Evolutionary conservation across 2,329 filamentous ascomycete species (phyloP).

Genomic region (Intubia oerlemansii): DNA sequence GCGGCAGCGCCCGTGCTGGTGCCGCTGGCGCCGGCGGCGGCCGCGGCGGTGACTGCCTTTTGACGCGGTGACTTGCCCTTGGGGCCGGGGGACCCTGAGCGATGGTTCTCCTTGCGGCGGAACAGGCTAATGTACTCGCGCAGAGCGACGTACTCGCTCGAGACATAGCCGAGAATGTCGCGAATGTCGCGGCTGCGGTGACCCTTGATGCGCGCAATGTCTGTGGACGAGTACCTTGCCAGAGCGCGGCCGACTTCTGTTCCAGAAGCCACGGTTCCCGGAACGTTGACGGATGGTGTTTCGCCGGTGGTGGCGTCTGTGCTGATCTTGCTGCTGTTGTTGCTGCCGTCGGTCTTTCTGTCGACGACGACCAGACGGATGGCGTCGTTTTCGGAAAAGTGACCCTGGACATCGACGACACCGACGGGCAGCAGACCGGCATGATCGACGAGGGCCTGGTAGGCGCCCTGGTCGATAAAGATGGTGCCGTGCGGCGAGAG

Average conservation of each 20-base stretch:
- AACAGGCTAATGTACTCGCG: conserved; percentile 58
- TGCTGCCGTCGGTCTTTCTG: conserved; percentile 38
- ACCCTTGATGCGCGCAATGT: conserved; percentile 72
- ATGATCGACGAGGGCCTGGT: conserved; percentile 59
- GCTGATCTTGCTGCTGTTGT: conserved; percentile 69
- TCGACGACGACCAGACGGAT: conserved; percentile 70
- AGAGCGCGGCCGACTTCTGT: conserved; percentile 72
- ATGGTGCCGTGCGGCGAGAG: conserved; percentile 75
- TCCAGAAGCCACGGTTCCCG: conserved; percentile 48
- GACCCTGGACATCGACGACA: conserved; percentile 74
- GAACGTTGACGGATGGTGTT: conserved; percentile 70
- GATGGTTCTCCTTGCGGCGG: conserved; percentile 23
- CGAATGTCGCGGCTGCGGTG: conserved; percentile 65
- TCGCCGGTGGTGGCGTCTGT: conserved; percentile 54
- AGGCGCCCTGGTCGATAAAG: conserved; percentile 82
- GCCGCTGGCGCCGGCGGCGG: too few relatives aligned
- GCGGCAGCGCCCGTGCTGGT: background rate
- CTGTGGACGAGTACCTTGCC: conserved; percentile 77
- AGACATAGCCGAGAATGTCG: conserved; percentile 66
- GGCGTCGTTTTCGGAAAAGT: conserved; percentile 81
- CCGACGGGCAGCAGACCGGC: conserved; percentile 77
- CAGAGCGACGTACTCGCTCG: conserved; percentile 83
- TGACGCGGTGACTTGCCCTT: conserved; percentile 3
- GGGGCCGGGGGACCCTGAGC: conserved; percentile 26
- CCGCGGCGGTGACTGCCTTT: background rate